Evolutionary conservation across 208 protist genomes (phyloP), one percentile per base, ranked within the genome.

Genomic region (Crithidia acanthocephali): DNA sequence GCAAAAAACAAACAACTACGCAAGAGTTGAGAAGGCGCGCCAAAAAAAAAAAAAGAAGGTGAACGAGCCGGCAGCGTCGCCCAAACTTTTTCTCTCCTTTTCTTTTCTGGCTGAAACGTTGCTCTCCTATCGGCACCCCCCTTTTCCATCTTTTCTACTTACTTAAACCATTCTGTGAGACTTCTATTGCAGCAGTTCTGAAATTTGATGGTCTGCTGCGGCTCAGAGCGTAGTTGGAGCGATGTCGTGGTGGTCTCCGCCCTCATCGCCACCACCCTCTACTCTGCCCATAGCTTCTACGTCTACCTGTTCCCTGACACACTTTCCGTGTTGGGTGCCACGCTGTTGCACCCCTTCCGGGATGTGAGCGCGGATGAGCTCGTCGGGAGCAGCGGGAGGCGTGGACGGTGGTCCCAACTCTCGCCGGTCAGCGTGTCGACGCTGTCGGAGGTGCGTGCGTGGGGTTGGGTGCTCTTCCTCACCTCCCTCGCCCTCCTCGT

Each of bases 261-360:
- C 2, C 76, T 96, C 20, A 74, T 92, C 22, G 28, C 86, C 28
- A 68, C 87, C 47, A 92, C 88, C 44, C 53, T 64, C 25, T 96
- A 87, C 78, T 96, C 91, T 2, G 68, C 74, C 2, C 76, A 87
- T 52, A 89, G 83, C 51, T 94, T 91, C 69, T 96, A 91, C 61
- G 62, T 64, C 2, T 96, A 92, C 53, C 48, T 96, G 0, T 96
- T 96, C 62, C 87, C 88, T 32, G 66, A 86, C 47, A 84, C 80
- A 7, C 61, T 94, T 11, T 53, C 79, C 30, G 79, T 59, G 25
- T 35, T 85, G 7, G 76, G 53, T 5, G 47, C 57, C 0, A 44
- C 69, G 10, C 18, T 88, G 27, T 22, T 81, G 18, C 65, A 71
- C 10, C 61, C 74, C 2, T 76, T 85, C 44, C n/a, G 28, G 20